These are phyloP conservation scores for Thelephora terrestris DNA, from an alignment of 1,284 basidiomycete genomes.

Conservation along the genomic window DNA sequence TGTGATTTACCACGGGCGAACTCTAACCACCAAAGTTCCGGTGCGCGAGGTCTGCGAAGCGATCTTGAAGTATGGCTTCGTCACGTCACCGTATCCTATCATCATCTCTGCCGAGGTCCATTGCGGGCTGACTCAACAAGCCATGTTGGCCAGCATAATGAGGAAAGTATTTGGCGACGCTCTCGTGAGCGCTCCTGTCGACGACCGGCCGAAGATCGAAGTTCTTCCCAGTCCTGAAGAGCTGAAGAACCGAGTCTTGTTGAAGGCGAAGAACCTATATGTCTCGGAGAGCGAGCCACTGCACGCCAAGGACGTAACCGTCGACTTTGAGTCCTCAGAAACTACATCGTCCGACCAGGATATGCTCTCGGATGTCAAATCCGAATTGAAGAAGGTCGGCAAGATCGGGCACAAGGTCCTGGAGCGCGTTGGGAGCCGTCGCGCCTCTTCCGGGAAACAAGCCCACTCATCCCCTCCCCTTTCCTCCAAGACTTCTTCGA, in stretches of 20 bases:
- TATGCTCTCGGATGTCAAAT: slow-evolving; percentile 19
- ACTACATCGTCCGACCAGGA: slow-evolving; percentile 35
- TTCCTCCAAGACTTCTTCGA: slow-evolving; percentile 7
- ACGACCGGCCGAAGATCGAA: slow-evolving; percentile 37
- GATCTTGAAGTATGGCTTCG: slow-evolving; percentile 89
- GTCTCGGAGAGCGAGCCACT: slow-evolving; percentile 30
- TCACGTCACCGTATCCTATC: slow-evolving; percentile 87
- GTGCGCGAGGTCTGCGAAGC: slow-evolving; percentile 81
- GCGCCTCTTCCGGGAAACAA: slow-evolving; percentile 11
- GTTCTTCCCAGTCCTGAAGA: slow-evolving; percentile 82
- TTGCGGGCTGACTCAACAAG: slow-evolving; percentile 78
- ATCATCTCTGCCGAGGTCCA: slow-evolving; percentile 95
- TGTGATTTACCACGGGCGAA: slow-evolving; percentile 85
- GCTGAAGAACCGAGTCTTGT: slow-evolving; percentile 69
- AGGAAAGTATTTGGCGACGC: slow-evolving; percentile 68
- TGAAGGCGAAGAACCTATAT: slow-evolving; percentile 75
- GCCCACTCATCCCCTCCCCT: slow-evolving; percentile 5
- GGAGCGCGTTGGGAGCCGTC: slow-evolving; percentile 23
- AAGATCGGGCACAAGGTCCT: slow-evolving; percentile 22
- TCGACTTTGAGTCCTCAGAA: slow-evolving; percentile 38
- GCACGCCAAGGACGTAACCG: slow-evolving; percentile 25
- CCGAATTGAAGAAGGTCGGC: slow-evolving; percentile 28
- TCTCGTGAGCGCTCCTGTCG: slow-evolving; percentile 55
- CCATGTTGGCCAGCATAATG: slow-evolving; percentile 74
- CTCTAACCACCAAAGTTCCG: slow-evolving; percentile 81